Base-by-base conservation (phyloP, 441 rosid genomes). In the Populus trichocarpa region DNA sequence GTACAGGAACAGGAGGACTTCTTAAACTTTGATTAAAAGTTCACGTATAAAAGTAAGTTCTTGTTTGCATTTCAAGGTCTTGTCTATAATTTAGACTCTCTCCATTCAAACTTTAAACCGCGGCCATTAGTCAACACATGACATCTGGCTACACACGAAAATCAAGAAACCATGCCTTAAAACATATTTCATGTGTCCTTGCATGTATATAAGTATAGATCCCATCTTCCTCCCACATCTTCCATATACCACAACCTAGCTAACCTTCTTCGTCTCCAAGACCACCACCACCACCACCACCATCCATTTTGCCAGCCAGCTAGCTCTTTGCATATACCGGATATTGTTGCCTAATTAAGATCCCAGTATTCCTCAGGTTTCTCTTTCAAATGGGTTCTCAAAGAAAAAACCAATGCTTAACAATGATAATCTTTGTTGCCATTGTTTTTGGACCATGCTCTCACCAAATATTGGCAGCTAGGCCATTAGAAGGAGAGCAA, bases 31-130 rank as follows among this genome's bases (percentile, higher is more conserved):
- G 75, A 71, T 26, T 61, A 10, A 5, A 25, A 28, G 3, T 2
- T 0, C 0, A 71, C 11, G 46, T 23, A 18, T 0, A 63, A n/a
- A 13, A 9, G 13, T 2, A 6, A 11, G 3, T 11, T 42, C 23
- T 80, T 4, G 32, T 64, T 71, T 80, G 69, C 8, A 23, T 14
- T 61, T 64, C 59, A 75, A 72, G 74, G 77, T 14, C 69, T 57
- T 40, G 70, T 72, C 2, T 70, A 75, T 68, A 57, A 70, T 77
- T 77, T 46, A 71, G 78, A 75, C 53, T 28, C 9, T n/a, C 40
- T 57, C 74, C 18, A 65, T 84, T 84, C 83, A 82, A 84, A 26
- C 53, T 66, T 77, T 71, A 18, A 66, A 30, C 75, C 81, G 75
- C 70, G 82, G 79, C 69, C 40, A 16, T n/a, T 68, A 36, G 81